A percentile compares a stretch with the other conserved stretches of the same genome.
phyloP scores from a whole-genome alignment of 2,329 filamentous ascomycete species.

The Simplicillium sp. region DNA sequence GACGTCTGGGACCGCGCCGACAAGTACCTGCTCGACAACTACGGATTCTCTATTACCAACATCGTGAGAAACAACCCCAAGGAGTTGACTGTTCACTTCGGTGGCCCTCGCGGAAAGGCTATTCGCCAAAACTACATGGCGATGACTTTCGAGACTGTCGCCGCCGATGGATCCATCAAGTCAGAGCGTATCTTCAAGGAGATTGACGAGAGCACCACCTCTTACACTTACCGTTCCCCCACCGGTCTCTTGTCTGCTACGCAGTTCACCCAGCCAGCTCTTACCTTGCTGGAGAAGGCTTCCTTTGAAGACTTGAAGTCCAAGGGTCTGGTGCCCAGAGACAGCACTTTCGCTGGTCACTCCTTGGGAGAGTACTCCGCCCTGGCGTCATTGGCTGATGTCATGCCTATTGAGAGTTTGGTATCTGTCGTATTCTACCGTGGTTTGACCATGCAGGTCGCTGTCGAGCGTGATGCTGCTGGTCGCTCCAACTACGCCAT shows the following conservation, averaged over 20 bases:
- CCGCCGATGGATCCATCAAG: slow-evolving; percentile 83
- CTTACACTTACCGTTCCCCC: slow-evolving; percentile 94
- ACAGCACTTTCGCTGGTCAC: slow-evolving; percentile 96
- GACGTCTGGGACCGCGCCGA: slow-evolving; percentile 98
- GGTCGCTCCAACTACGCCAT: slow-evolving; percentile 98
- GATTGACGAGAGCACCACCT: slow-evolving; percentile 83
- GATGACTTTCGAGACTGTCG: slow-evolving; percentile 99
- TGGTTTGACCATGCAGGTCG: slow-evolving; percentile 97
- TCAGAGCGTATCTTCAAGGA: slow-evolving; percentile 99
- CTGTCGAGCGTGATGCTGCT: slow-evolving; percentile 86
- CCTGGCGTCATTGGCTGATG: slow-evolving; percentile 88
- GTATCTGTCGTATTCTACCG: slow-evolving; percentile 99
- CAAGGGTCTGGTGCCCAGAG: slow-evolving; percentile 89
- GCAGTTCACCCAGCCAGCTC: slow-evolving; percentile 94
- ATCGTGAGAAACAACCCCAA: slow-evolving; percentile 99
- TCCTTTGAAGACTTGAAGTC: slow-evolving; percentile 98
- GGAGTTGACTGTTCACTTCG: slow-evolving; percentile 96
- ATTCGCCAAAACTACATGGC: slow-evolving; percentile 99
- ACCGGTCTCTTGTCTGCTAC: slow-evolving; percentile 92
- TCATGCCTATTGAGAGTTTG: slow-evolving; percentile 98
- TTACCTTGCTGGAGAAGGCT: slow-evolving; percentile 99
- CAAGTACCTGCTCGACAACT: slow-evolving; percentile 97
- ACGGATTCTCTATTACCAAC: slow-evolving; percentile 95
- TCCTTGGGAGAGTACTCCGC: slow-evolving; percentile 98
- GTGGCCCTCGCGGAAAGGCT: slow-evolving; percentile 90